phyloP scores from a whole-genome alignment of 306 rosid species.

The Sindora glabra region DNA sequence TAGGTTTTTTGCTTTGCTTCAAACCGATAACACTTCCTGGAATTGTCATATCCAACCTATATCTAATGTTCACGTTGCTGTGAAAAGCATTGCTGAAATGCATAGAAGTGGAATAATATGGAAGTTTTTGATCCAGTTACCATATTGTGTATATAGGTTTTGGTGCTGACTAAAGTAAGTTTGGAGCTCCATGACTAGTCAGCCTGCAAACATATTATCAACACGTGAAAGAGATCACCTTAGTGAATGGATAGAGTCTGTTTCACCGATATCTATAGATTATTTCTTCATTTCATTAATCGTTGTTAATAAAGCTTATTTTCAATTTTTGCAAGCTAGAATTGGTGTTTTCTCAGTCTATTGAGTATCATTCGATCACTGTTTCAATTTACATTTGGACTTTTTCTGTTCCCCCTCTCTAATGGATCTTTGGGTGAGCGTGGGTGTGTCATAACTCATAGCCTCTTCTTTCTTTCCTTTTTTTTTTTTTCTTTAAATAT shows the following conservation, averaged over 20 bases:
- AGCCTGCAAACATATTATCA: slow-evolving; percentile 16
- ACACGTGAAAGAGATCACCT: slow-evolving; percentile 17
- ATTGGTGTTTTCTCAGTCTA: slow-evolving; percentile 7
- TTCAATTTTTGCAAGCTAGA: slow-evolving; percentile 1
- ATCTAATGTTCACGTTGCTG: slow-evolving; percentile 22
- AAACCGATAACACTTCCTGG: slow-evolving; percentile 9
- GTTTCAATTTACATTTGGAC: too few species aligned
- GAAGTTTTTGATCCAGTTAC: slow-evolving; percentile 28
- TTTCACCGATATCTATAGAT: slow-evolving; percentile 16
- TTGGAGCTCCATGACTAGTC: slow-evolving; percentile 21
- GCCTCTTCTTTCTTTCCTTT: too few species aligned
- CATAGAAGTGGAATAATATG: slow-evolving; percentile 21
- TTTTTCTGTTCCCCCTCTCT: too few species aligned
- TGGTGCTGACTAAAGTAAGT: slow-evolving; percentile 20
- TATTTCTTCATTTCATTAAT: slow-evolving; percentile 14
- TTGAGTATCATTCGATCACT: not conserved
- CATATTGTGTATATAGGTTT: slow-evolving; percentile 40
- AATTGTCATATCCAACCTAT: slow-evolving; percentile 10
- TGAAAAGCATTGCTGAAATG: too few species aligned
- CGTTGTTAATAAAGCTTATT: slow-evolving; percentile 17
- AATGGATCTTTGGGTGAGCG: too few species aligned
- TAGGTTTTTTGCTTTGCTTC: slow-evolving; percentile 13
- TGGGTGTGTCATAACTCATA: too few species aligned
- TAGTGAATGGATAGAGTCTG: slow-evolving; percentile 28
- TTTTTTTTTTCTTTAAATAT: too few species aligned